These are phyloP conservation scores for Naganishia friedmannii DNA, from an alignment of 768 basidiomycete genomes.

Conservation along the genomic window DNA sequence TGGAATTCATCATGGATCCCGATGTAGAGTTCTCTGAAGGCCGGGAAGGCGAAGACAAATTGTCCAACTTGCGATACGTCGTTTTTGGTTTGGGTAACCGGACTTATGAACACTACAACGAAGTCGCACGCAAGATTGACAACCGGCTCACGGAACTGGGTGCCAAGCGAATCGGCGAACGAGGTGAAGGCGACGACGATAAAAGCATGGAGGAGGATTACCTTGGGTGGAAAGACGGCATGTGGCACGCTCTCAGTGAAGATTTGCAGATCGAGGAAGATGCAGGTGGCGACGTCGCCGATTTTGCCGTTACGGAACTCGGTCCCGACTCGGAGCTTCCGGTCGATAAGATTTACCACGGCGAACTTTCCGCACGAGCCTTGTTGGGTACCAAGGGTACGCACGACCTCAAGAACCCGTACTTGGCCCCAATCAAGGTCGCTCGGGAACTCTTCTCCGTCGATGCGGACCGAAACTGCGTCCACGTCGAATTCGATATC, in stretches of 20 bases:
- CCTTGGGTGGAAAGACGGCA: constrained; percentile 95
- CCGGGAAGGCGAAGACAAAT: constrained; percentile 61
- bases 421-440: constrained; percentile 71
- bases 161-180: constrained; percentile 75
- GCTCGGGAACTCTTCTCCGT: constrained; percentile 79
- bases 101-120: constrained; percentile 89
- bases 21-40: constrained; percentile 77
- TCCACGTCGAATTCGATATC: constrained; percentile 88
- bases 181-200: constrained; percentile 97
- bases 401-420: constrained; percentile 97
- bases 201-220: constrained; percentile 99
- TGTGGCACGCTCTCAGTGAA: constrained; percentile 87
- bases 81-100: constrained; percentile 77
- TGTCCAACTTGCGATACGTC: constrained; percentile 87
- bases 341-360: constrained; percentile 86
- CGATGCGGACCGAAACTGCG: constrained; percentile 78
- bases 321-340: constrained; percentile 59
- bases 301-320: constrained; percentile 87
- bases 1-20: constrained; percentile 84
- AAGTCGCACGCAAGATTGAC: constrained; percentile 79
- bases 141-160: constrained; percentile 71
- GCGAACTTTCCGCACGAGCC: constrained; percentile 92
- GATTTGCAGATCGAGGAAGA: constrained; percentile 89
- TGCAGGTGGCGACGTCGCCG: constrained; percentile 87
- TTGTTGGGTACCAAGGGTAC: constrained; percentile 90